Evolutionary conservation across 1,284 basidiomycete genomes (phyloP), one percentile per base, ranked within the genome.

Genomic region (Blastosporella zonata): DNA sequence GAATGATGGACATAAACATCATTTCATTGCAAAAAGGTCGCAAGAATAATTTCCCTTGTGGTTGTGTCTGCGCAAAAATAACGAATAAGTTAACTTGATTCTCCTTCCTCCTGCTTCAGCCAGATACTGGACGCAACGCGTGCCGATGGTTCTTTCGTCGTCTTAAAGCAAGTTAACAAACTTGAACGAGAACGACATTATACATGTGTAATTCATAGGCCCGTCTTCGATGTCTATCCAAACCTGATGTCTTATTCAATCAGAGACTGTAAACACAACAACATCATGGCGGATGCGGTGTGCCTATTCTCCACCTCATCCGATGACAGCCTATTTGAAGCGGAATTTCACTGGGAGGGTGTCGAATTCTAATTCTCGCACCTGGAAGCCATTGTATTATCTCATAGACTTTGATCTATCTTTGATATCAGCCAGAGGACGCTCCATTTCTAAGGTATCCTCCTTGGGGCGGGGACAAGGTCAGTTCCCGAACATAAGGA

Each of bases 241-340:
- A 25, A 22, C 28, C 3, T 15, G 10, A 15, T 12, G 10, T 12
- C 20, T 25, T 20, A 3, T 17, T 43, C 31, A 8, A 21, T 10
- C 5, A 78, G 76, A 1, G 76, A 78, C 45, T 65, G 65, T 35
- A 64, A 66, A 46, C 13, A 38, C 1, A 36, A 56, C 53, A 74
- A 74, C 23, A 58, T 72, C 21, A 69, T 73, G 67, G 64, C 69
- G 56, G 66, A 70, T 37, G 52, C 63, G 0, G 20, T 15, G 1
- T 40, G 21, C 3, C 41, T 74, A 1, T 70, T 61, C 62, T 1
- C 42, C 57, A 6, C 64, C 59, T 12, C 67, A 72, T 40, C 63
- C 64, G 4, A 9, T 25, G 1, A 33, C 31, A 6, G 21, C 40
- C 8, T 21, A 31, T 1, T 51, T 39, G 40, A 65, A 53, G 8